Conservation (phyloP, 2,329 filamentous ascomycete species). For the Fusarium buharicum region DNA sequence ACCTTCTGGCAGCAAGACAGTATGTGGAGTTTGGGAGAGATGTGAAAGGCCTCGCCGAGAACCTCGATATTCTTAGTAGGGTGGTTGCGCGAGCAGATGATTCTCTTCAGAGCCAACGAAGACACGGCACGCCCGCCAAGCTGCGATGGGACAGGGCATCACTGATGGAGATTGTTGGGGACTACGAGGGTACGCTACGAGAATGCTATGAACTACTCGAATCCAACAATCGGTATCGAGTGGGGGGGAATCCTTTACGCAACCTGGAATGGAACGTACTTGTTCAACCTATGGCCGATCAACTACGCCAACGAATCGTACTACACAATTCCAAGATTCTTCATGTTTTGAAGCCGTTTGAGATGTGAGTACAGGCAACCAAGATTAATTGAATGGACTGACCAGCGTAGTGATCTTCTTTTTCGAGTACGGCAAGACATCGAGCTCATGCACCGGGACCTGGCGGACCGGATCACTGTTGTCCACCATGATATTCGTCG, state of each 20-base stretch:
- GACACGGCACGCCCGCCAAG: constrained; percentile 33
- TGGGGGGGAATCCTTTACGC: constrained; percentile 41
- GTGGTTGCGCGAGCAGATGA: constrained; percentile 46
- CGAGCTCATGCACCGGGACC: constrained; percentile 41
- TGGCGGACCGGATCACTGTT: constrained; percentile 39
- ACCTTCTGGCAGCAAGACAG: constrained; percentile 42
- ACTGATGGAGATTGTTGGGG: constrained; percentile 46
- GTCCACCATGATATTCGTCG: constrained; percentile 39
- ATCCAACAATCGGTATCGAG: constrained; percentile 46
- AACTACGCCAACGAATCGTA: constrained; percentile 47
- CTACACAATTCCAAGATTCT: constrained; percentile 51
- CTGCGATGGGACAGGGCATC: constrained; percentile 42
- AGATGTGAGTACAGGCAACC: constrained; percentile 45
- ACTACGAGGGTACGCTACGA: constrained; percentile 47
- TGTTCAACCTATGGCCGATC: constrained; percentile 49
- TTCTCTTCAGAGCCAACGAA: constrained; percentile 42
- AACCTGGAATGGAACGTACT: constrained; percentile 53
- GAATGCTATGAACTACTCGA: constrained; percentile 48
- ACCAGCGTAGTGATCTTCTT: constrained; percentile 47
- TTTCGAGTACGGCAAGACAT: constrained; percentile 46
- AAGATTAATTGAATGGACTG: constrained; percentile 1
- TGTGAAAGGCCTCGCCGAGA: constrained; percentile 46
- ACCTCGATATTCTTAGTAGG: constrained; percentile 46
- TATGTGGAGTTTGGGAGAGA: constrained; percentile 50
- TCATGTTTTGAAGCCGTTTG: constrained; percentile 50